Conservation (phyloP, 768 basidiomycete species). For the Hericium rajendrae region DNA sequence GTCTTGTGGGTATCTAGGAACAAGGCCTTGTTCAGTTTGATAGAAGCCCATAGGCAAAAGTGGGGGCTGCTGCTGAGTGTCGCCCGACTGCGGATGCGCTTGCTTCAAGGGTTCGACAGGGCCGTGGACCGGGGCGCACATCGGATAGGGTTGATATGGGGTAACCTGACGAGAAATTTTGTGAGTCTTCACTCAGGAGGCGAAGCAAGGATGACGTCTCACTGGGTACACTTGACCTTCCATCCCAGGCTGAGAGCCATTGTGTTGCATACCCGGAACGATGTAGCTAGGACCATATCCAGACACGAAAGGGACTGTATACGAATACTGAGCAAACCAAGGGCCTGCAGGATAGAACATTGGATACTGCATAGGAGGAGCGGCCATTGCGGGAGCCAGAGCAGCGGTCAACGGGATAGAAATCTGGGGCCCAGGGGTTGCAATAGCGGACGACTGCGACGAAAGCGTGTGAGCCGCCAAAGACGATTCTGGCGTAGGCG, state of each 20-base stretch:
- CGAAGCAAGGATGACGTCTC: no score
- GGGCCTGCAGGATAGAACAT: constrained; percentile 6
- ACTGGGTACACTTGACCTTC: no score
- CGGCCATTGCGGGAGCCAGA: not conserved
- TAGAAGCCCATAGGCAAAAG: constrained; percentile 59
- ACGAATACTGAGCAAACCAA: constrained; percentile 11
- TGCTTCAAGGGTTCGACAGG: not conserved
- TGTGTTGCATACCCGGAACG: not conserved
- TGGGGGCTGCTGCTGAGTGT: constrained; percentile 34
- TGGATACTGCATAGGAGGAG: not conserved
- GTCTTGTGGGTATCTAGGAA: constrained; percentile 57
- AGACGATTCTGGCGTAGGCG: not conserved
- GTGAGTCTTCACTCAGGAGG: not conserved
- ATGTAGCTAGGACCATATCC: constrained; percentile 15
- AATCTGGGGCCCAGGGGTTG: not conserved
- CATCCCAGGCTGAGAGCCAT: no score
- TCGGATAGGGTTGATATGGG: not conserved
- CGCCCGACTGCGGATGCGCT: not conserved
- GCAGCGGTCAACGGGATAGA: not conserved
- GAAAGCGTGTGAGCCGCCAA: not conserved
- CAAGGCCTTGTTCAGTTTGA: constrained; percentile 62
- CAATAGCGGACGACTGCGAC: not conserved
- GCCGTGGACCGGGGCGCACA: not conserved
- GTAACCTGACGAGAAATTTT: not conserved
- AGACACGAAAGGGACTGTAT: constrained; percentile 33